Evolutionary conservation across 2,329 filamentous ascomycete genomes (phyloP).

Genomic region (Ophiocordyceps australis): DNA sequence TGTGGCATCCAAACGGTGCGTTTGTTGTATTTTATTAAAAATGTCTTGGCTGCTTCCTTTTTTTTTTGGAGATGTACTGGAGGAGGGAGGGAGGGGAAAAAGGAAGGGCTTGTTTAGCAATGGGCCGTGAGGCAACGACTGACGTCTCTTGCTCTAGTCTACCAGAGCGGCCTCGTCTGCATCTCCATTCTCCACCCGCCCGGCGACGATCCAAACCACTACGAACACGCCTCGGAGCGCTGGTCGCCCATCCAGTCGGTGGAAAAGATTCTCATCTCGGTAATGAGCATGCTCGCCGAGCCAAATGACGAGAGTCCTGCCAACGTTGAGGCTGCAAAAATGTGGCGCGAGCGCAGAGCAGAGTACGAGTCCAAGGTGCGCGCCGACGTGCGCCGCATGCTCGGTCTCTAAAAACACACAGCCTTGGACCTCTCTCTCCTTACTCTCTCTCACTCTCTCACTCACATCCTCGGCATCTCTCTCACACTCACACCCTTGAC

Average conservation of each 20-base stretch:
- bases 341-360: slow-evolving; percentile 72
- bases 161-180: slow-evolving; percentile 80
- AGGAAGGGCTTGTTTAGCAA: no score
- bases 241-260: slow-evolving; percentile 96
- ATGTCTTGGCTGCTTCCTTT: no score
- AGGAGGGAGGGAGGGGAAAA: no score
- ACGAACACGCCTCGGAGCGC: slow-evolving; percentile 87
- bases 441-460: no score
- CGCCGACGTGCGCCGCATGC: slow-evolving; percentile 59
- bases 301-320: slow-evolving; percentile 94
- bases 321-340: slow-evolving; percentile 88
- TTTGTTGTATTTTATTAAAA: neutral
- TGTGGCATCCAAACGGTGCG: slow-evolving; percentile 93
- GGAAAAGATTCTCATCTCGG: slow-evolving; percentile 90
- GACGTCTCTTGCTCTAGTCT: slow-evolving; percentile 37
- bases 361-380: slow-evolving; percentile 81
- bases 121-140: neutral
- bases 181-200: slow-evolving; percentile 97
- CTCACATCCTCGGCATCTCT: no score
- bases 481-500: no score
- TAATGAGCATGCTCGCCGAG: slow-evolving; percentile 97
- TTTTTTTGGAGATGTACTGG: no score
- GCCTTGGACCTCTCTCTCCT: no score
- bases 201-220: slow-evolving; percentile 94
- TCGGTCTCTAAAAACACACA: slow-evolving; percentile 51